Evolutionary conservation across 495 filamentous ascomycete genomes (phyloP), one percentile per base, ranked within the genome.

Genomic region (Penicillium goetzii): DNA sequence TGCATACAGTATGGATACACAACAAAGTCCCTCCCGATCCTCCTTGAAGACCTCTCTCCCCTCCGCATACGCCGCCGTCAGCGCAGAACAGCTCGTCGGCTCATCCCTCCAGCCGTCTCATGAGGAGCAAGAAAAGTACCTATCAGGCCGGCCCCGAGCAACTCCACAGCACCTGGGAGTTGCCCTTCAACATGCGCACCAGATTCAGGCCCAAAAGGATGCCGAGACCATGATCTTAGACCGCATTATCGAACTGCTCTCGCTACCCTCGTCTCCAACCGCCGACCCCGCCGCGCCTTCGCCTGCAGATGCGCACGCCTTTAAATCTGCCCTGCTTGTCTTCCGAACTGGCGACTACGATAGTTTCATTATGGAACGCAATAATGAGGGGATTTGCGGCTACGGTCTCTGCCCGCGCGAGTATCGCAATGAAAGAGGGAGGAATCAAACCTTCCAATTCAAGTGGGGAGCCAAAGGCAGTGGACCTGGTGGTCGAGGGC

Each of bases 341-440:
- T 97, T 97, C 77, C 89, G 91, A 63, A 92, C 93, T 2, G 74
- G 81, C 19, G 94, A 99, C 75, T 97, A 93, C 78, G 90, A 96
- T 67, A 88, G 89, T 62, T 74, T 97, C 17, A 86, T 97, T 64
- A 84, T 89, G 57, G 95, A 99, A 75, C 88, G 95, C 62, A 94
- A 94, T 68, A 89, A 90, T 67, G 85, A 89, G 50, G 81, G 83
- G 14, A 79, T 82, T 3, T 99, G 95, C 77, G 94, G 92, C 0
- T 98, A 97, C 73, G 76, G 85, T 0, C 81, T 98, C 12, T 98
- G 95, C 73, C 80, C 85, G 3, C 75, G 77, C 4, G 77, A 82
- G 23, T 83, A 86, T 58, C 72, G 76, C 40, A 83, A 80, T 55
- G 70, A 83, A 60, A 62, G 80, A 19, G 59, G 41, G 2, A 73